Conservation (phyloP, 345 rosid genomes). For the Murraya koenigii region DNA sequence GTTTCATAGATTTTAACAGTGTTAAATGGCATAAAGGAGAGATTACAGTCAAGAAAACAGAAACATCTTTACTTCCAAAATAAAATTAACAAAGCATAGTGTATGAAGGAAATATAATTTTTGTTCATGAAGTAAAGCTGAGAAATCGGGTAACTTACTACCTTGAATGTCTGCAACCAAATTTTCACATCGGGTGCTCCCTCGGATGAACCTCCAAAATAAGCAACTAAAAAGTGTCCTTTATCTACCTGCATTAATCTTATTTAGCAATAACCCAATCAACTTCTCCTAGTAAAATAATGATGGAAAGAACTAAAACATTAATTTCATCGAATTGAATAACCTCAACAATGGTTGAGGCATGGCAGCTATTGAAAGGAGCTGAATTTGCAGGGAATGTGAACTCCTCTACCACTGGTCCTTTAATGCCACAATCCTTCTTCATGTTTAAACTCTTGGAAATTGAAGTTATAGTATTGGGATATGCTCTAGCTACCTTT, state of each 20-base stretch:
- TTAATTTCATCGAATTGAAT: constrained; percentile 6
- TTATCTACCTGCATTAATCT: constrained; percentile 47
- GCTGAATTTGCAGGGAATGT: constrained; percentile 65
- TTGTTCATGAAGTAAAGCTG: too few species aligned
- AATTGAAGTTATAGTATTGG: constrained; percentile 9
- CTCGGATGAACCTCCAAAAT: constrained; percentile 56
- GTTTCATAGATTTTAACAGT: neutral
- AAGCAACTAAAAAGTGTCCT: constrained; percentile 76
- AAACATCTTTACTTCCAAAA: neutral
- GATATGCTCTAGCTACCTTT: constrained; percentile 10
- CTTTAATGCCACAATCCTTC: constrained; percentile 25
- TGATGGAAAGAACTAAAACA: neutral
- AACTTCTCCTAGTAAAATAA: constrained; percentile 3
- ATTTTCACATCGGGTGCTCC: constrained; percentile 69
- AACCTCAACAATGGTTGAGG: constrained; percentile 87
- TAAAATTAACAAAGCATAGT: neutral
- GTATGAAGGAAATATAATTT: neutral
- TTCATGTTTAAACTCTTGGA: constrained; percentile 27
- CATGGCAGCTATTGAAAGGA: constrained; percentile 88
- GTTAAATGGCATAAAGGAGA: neutral
- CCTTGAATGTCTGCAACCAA: constrained; percentile 68
- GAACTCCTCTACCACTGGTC: constrained; percentile 48
- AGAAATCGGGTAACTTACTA: constrained; percentile 14
- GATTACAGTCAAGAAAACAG: neutral
- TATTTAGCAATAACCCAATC: neutral